A percentile compares a stretch with the other conserved stretches of the same genome.
phyloP scores from a whole-genome alignment of 257 asterid genomes.

The Solanum sejunctum region DNA sequence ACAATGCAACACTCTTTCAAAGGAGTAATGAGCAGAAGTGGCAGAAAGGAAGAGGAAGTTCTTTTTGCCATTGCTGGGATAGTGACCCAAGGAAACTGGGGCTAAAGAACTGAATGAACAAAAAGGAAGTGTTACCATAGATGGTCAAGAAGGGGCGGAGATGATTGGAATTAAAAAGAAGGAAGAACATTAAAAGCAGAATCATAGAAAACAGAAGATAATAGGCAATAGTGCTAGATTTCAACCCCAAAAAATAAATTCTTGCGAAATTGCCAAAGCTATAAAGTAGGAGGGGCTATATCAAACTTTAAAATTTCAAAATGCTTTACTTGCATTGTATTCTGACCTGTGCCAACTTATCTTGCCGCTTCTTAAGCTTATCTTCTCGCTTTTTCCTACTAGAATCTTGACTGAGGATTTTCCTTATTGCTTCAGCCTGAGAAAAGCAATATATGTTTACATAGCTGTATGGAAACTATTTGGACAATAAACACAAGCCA shows the following conservation, averaged over 20 bases:
- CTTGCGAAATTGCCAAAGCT: not conserved
- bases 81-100: not conserved
- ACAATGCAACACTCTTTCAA: not conserved
- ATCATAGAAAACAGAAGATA: not conserved
- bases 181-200: not conserved
- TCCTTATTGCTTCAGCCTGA: slow-evolving; percentile 91
- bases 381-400: slow-evolving; percentile 74
- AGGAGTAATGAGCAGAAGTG: not conserved
- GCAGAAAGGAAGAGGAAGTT: not conserved
- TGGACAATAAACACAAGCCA: not conserved
- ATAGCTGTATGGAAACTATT: not conserved
- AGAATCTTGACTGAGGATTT: slow-evolving; percentile 85
- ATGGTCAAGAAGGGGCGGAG: not conserved
- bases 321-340: not conserved
- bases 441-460: not conserved
- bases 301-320: not conserved
- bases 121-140: not conserved
- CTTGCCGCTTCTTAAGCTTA: slow-evolving; percentile 48
- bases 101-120: not conserved
- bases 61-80: not conserved
- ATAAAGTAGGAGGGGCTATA: not conserved
- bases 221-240: not conserved
- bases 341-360: slow-evolving; percentile 53
- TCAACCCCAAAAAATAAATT: not conserved
- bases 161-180: not conserved